These are phyloP conservation scores for Globisporangium recalcitrans DNA, from an alignment of 352 stramenopile species.

Conservation along the genomic window DNA sequence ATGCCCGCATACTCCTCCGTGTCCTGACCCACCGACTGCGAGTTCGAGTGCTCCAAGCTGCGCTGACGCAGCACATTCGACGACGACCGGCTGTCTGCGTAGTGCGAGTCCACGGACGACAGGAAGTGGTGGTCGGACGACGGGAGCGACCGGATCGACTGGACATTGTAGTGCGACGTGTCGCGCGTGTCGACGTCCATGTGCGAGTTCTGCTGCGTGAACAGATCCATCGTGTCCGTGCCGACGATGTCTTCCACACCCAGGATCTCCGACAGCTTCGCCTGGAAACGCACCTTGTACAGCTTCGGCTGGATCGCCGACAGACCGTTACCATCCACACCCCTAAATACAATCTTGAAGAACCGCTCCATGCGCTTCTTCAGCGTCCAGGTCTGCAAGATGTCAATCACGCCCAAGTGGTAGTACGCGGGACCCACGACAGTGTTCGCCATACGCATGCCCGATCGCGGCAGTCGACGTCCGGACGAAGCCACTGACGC, in stretches of 20 bases:
- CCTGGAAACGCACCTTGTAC: slow-evolving; percentile 84
- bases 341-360: slow-evolving; percentile 83
- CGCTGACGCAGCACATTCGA: slow-evolving; percentile 47
- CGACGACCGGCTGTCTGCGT: slow-evolving; percentile 46
- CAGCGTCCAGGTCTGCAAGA: slow-evolving; percentile 88
- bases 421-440: slow-evolving; percentile 88
- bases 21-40: slow-evolving; percentile 68
- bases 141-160: slow-evolving; percentile 61
- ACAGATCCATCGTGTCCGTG: slow-evolving; percentile 37
- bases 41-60: slow-evolving; percentile 44
- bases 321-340: slow-evolving; percentile 73
- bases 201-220: slow-evolving; percentile 84
- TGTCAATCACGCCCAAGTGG: slow-evolving; percentile 89
- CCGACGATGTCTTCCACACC: slow-evolving; percentile 67
- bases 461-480: slow-evolving; percentile 59
- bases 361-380: slow-evolving; percentile 85
- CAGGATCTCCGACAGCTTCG: slow-evolving; percentile 84
- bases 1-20: slow-evolving; percentile 82
- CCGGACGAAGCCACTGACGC: slow-evolving; percentile 63
- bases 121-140: slow-evolving; percentile 62
- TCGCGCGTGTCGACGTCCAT: slow-evolving; percentile 81
- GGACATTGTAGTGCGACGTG: slow-evolving; percentile 49
- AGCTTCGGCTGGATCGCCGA: slow-evolving; percentile 79
- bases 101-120: slow-evolving; percentile 57
- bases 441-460: slow-evolving; percentile 83